Conservation (phyloP, 371 early-diverging fungal genomes). For the Dinochytrium kinnereticum region DNA sequence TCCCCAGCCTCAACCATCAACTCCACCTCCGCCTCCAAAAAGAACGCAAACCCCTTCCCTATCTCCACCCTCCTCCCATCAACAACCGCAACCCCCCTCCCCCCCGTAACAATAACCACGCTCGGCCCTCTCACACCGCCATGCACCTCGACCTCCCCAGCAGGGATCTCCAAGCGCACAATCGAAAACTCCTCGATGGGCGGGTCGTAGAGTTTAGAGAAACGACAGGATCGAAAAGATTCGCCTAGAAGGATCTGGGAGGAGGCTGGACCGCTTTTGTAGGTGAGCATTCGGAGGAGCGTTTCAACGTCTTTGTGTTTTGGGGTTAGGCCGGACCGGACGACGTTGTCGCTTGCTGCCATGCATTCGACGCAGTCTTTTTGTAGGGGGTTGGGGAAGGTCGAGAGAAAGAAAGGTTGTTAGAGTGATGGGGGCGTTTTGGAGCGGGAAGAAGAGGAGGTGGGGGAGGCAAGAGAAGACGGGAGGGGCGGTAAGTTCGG, state of each 20-base stretch:
- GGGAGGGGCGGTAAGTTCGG: background rate
- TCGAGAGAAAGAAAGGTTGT: slow-evolving; percentile 1
- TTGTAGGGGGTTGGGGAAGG: too few species aligned
- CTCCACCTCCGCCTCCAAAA: slow-evolving; percentile 42
- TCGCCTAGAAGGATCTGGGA: slow-evolving; percentile 72
- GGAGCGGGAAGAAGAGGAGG: background rate
- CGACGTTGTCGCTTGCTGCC: slow-evolving; percentile 97
- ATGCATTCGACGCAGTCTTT: slow-evolving; percentile 97
- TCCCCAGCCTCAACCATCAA: slow-evolving; percentile 25
- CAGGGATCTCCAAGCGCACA: slow-evolving; percentile 61
- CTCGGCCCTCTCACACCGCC: slow-evolving; percentile 79
- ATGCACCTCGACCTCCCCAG: slow-evolving; percentile 57
- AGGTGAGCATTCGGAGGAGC: slow-evolving; percentile 91
- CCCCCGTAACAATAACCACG: slow-evolving; percentile 81
- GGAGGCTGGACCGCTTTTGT: slow-evolving; percentile 77
- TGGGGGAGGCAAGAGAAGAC: background rate
- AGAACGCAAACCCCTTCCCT: slow-evolving; percentile 44
- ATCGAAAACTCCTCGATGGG: slow-evolving; percentile 96
- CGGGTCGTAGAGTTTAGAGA: slow-evolving; percentile 86
- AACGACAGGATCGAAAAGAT: slow-evolving; percentile 37
- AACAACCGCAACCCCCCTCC: slow-evolving; percentile 55
- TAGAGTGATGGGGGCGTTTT: background rate
- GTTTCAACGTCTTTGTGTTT: slow-evolving; percentile 96
- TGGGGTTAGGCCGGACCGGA: slow-evolving; percentile 97
- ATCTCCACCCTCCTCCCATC: slow-evolving; percentile 29